phyloP scores from a whole-genome alignment of 1,284 basidiomycete genomes.

The Heterobasidion parviporum region DNA sequence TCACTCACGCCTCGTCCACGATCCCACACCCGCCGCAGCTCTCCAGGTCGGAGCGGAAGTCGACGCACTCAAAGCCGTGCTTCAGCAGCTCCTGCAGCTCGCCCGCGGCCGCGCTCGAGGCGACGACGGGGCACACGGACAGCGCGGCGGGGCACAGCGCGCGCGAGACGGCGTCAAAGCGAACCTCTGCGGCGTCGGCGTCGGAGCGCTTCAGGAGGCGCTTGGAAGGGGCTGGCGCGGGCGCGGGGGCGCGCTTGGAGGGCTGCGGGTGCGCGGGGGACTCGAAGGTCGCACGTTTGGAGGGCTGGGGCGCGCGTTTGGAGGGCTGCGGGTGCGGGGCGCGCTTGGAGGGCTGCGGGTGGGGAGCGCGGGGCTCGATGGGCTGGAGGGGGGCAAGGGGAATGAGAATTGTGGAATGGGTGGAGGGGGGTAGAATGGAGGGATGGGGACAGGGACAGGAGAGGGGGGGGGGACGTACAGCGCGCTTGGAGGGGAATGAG shows the following conservation, averaged over 20 bases:
- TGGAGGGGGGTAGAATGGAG: neutral
- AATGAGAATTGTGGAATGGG: neutral
- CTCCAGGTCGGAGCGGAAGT: conserved; percentile 19
- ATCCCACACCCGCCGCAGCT: conserved; percentile 25
- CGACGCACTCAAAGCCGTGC: conserved; percentile 24
- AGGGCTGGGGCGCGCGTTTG: conserved; percentile 2
- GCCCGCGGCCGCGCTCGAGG: neutral
- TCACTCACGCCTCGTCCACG: conserved; percentile 18
- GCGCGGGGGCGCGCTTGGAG: neutral
- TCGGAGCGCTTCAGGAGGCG: neutral
- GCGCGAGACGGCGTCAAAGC: neutral
- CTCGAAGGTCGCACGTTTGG: conserved; percentile 3
- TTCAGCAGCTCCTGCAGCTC: conserved; percentile 15
- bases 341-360: neutral
- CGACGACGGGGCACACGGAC: conserved; percentile 16
- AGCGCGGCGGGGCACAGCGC: conserved; percentile 17
- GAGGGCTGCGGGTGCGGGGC: neutral
- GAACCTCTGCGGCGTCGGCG: neutral
- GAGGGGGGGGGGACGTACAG: neutral
- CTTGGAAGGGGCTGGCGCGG: neutral
- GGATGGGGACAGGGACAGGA: neutral
- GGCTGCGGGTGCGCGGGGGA: neutral
- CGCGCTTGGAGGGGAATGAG: neutral
- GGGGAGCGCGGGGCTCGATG: neutral
- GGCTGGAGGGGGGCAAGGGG: neutral